Evolutionary conservation across 192 early-diverging fungal species (phyloP).

Genomic region (Backusella tarrabulga): DNA sequence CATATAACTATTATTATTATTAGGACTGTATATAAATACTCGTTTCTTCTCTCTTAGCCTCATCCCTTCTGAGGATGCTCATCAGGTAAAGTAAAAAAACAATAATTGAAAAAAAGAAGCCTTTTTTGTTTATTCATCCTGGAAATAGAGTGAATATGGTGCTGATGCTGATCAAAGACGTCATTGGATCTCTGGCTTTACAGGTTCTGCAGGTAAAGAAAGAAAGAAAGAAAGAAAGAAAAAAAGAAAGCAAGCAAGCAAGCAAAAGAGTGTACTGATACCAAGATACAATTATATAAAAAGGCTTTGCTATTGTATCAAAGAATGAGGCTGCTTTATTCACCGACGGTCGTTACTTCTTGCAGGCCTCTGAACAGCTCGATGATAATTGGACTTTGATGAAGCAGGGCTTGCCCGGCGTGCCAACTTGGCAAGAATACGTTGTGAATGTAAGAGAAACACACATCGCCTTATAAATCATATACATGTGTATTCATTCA

Average conservation of each 20-base stretch:
- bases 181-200: slow-evolving; percentile 91
- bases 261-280: background rate
- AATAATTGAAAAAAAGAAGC: background rate
- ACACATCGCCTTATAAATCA: background rate
- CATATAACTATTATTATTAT: too few species aligned
- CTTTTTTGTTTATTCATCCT: too few species aligned
- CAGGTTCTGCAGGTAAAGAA: slow-evolving; percentile 80
- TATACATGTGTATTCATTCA: background rate
- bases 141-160: slow-evolving; percentile 86
- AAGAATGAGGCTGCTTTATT: slow-evolving; percentile 80
- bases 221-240: background rate
- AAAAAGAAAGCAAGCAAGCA: background rate
- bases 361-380: slow-evolving; percentile 91
- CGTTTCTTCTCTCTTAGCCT: slow-evolving; percentile 53
- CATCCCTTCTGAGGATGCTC: slow-evolving; percentile 94
- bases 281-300: background rate
- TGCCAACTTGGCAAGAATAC: slow-evolving; percentile 91
- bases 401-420: slow-evolving; percentile 84
- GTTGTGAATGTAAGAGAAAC: slow-evolving; percentile 55
- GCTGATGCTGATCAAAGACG: slow-evolving; percentile 85
- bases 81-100: slow-evolving; percentile 63
- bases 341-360: slow-evolving; percentile 95
- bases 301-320: slow-evolving; percentile 87
- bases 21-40: background rate
- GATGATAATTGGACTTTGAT: slow-evolving; percentile 91